Percentiles rank a stretch among this genome's conserved stretches.
These are phyloP conservation scores for Pseudogymnoascus sp. DNA, from an alignment of 2,329 filamentous ascomycete genomes.

Conservation along the genomic window DNA sequence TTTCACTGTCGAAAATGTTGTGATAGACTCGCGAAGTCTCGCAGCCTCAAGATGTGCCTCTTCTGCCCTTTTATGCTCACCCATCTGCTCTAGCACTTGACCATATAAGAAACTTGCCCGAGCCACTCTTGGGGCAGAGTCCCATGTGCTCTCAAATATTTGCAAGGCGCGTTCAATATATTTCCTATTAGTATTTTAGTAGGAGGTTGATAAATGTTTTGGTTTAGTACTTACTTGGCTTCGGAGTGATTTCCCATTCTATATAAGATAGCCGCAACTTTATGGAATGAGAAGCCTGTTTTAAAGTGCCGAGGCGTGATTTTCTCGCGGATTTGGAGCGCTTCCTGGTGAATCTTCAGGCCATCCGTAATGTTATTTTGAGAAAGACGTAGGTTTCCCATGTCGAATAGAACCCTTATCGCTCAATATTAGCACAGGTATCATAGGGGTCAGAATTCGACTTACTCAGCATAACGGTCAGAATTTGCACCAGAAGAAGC, in stretches of 20 bases:
- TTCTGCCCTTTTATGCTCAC: not conserved
- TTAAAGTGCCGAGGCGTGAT: not conserved
- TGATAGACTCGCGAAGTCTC: not conserved
- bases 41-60: not conserved
- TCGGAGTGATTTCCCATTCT: not conserved
- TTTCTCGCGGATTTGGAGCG: not conserved
- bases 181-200: not conserved
- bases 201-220: not conserved
- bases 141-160: not conserved
- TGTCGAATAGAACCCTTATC: not conserved
- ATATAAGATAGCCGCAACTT: not conserved
- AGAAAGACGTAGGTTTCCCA: not conserved
- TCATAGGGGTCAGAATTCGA: not conserved
- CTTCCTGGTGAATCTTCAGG: not conserved
- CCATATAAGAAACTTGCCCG: not conserved
- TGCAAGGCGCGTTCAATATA: not conserved
- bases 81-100: not conserved
- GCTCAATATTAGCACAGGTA: not conserved
- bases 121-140: not conserved
- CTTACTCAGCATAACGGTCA: not conserved
- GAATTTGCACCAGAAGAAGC: not conserved
- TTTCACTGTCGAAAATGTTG: not conserved
- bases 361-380: not conserved
- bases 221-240: not conserved
- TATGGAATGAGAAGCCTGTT: not conserved